These are phyloP conservation scores for Neocucurbitaria cava DNA, from an alignment of 2,329 filamentous ascomycete genomes.

Conservation along the genomic window DNA sequence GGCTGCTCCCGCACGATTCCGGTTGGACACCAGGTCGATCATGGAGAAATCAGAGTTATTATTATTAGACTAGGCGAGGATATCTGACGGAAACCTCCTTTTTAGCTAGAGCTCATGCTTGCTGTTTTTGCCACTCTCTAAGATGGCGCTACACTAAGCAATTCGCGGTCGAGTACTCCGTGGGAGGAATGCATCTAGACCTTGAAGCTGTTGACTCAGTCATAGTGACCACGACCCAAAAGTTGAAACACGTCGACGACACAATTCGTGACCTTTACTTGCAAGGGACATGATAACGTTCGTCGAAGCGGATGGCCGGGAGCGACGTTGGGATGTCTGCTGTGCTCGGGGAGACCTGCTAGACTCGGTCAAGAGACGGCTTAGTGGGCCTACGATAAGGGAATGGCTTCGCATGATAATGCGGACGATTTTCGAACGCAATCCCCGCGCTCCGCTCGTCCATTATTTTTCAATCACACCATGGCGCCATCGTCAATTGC, in stretches of 20 bases:
- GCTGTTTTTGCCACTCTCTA: background rate
- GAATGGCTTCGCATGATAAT: background rate
- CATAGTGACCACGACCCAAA: background rate
- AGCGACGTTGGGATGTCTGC: background rate
- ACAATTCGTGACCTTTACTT: background rate
- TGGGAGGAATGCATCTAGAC: background rate
- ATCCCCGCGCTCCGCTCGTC: slow-evolving; percentile 17
- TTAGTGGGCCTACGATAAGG: slow-evolving; percentile 9
- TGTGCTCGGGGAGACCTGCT: background rate
- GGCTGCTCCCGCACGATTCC: background rate
- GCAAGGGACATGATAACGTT: background rate
- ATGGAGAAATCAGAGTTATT: background rate
- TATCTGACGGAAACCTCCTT: background rate
- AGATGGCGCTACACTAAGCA: background rate
- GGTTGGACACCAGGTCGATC: background rate
- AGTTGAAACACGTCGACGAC: background rate
- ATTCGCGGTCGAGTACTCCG: background rate
- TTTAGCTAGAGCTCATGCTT: background rate
- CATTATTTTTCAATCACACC: slow-evolving; percentile 25
- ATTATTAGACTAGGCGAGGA: background rate
- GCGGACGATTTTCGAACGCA: slow-evolving; percentile 1
- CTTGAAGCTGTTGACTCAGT: background rate
- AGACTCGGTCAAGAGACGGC: background rate
- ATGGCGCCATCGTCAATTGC: slow-evolving; percentile 20
- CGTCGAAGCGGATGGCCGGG: background rate